Conservation (phyloP, 768 basidiomycete species). For the Candolleomyces efflorescens region DNA sequence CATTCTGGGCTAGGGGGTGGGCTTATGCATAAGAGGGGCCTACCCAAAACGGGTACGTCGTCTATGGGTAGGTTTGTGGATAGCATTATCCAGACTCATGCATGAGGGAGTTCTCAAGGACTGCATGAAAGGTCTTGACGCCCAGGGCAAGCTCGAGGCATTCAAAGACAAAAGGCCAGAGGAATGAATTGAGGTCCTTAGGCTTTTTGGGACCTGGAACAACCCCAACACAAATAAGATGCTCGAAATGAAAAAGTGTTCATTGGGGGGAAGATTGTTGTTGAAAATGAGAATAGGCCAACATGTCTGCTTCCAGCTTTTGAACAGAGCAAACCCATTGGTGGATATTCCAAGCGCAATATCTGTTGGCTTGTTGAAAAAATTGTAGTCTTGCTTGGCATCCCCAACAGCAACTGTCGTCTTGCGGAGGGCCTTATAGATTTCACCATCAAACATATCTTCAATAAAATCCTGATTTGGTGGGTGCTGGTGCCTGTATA, state of each 20-base stretch:
- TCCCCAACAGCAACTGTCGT: slow-evolving; percentile 18
- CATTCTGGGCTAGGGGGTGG: too few species aligned
- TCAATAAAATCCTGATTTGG: background rate
- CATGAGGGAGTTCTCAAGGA: too few species aligned
- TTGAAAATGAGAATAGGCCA: slow-evolving; percentile 42
- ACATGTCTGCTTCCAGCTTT: slow-evolving; percentile 24
- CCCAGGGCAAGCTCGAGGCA: slow-evolving; percentile 29
- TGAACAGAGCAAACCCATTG: slow-evolving; percentile 40
- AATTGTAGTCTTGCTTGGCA: slow-evolving; percentile 16
- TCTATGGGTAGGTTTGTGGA: too few species aligned
- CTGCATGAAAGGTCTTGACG: slow-evolving; percentile 24
- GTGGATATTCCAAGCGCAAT: slow-evolving; percentile 38
- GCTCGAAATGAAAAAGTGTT: slow-evolving; percentile 29
- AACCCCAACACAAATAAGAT: slow-evolving; percentile 35
- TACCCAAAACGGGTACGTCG: too few species aligned
- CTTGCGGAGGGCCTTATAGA: slow-evolving; percentile 22
- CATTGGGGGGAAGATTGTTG: slow-evolving; percentile 26
- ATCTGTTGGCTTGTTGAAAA: slow-evolving; percentile 35
- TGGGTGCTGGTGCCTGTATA: background rate
- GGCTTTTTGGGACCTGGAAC: slow-evolving; percentile 45
- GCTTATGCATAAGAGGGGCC: too few species aligned
- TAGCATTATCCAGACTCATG: too few species aligned
- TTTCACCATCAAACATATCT: slow-evolving; percentile 32
- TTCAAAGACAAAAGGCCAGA: slow-evolving; percentile 36
- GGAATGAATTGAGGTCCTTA: slow-evolving; percentile 38